phyloP scores from a whole-genome alignment of 2,329 filamentous ascomycete species.

The Clarireedia paspali region DNA sequence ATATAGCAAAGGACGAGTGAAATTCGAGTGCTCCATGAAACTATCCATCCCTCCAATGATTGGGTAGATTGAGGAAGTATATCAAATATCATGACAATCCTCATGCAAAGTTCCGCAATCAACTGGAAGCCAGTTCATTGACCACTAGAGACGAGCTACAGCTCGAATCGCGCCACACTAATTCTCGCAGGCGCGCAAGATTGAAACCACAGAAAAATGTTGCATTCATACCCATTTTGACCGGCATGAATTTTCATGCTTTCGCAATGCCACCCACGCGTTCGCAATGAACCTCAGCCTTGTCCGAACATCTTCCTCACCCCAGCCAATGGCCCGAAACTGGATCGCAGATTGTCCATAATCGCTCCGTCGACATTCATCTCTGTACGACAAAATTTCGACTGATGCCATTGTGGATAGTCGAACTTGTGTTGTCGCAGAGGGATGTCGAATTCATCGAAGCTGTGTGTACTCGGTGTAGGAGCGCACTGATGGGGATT shows the following conservation, averaged over 20 bases:
- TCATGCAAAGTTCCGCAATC: constrained; percentile 1
- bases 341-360: constrained; percentile 35
- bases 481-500: constrained; percentile 6
- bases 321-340: constrained; percentile 37
- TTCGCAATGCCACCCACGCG: constrained; percentile 28
- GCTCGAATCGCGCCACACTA: constrained; percentile 1
- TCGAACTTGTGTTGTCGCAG: constrained; percentile 26
- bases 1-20: constrained; percentile 5
- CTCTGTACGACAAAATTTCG: constrained; percentile 34
- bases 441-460: constrained; percentile 30
- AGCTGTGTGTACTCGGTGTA: constrained; percentile 16
- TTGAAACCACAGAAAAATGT: constrained; percentile 13
- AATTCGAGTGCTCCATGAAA: neutral
- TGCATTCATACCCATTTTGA: constrained; percentile 26
- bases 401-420: constrained; percentile 37
- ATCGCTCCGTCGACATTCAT: constrained; percentile 33
- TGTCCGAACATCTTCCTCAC: constrained; percentile 33
- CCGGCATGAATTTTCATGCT: constrained; percentile 14
- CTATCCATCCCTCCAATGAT: neutral
- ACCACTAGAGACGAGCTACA: neutral
- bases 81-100: constrained; percentile 8
- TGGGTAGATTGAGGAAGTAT: neutral
- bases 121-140: neutral
- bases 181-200: neutral
- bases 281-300: constrained; percentile 30